Evolutionary conservation across 768 basidiomycete genomes (phyloP), one percentile per base, ranked within the genome.

Genomic region (Lentinula boryana): DNA sequence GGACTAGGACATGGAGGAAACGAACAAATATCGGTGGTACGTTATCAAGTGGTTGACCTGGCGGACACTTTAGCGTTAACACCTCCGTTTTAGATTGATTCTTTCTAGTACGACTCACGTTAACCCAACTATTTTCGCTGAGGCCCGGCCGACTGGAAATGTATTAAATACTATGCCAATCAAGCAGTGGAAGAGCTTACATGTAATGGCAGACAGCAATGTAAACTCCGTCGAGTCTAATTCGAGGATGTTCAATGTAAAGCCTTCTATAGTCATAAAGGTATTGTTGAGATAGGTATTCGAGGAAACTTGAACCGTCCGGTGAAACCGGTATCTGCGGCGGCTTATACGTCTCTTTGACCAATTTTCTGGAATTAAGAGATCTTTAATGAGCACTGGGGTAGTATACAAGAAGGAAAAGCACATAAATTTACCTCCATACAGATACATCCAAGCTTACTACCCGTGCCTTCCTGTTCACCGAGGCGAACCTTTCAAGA

Each of bases 161-260:
- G 53, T 67, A 40, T 53, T 40, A 58, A 44, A 27, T n/a, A 60
- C 46, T 33, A 43, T 61, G 63, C 51, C 56, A 55, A 49, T 35
- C 44, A 58, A 40, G 53, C 46, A 56, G 58, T 53, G 23, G 49
- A 41, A 50, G 58, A n/a, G 32, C 85, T 63, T 70, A 91, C 90
- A 88, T 76, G 65, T 92, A 96, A 71, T 94, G 93, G 68, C 93
- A 95, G 18, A 91, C 89, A 21, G 92, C 87, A 56, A 97, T 95
- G 70, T 96, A 96, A 9, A 93, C 86, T 1, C 95, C 95, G 62
- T 96, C 95, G 63, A 88, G 70, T 41, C 95, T 85, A 52, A 96
- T 71, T 51, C 95, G 83, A 13, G 93, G 93, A 60, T 93, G 89
- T 71, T 94, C 89, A 46, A 96, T 82, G 70, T 84, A 92, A 8